Base-by-base conservation (phyloP, 2,329 filamentous ascomycete species). In the Phoma sp. region DNA sequence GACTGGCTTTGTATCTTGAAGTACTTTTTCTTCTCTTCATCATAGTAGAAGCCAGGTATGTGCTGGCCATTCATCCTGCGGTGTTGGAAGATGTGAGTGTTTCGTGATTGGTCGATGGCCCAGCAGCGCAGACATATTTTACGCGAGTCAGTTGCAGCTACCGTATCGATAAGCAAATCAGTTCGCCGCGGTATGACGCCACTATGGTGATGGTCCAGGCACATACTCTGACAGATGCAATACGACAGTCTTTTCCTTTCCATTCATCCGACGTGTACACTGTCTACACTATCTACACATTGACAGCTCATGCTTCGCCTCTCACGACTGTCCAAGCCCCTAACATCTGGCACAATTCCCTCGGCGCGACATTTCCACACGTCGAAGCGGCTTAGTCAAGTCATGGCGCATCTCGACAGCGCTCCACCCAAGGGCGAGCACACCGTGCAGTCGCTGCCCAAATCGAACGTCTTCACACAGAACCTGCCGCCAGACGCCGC, bases 401-500 rank as follows among this genome's bases (percentile, higher is more conserved):
- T 79, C 73, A 76, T 79, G 63, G 74, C 69, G 52, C 78, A 81
- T 36, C 63, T 80, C 43, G 55, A 68, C 9, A 74, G 72, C 29
- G 54, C 77, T 28, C 55, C 63, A 47, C 34, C 52, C 34, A 57
- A 61, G 25, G 39, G 42, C 36, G 55, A 56, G 25, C 59, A 74
- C 61, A 77, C 72, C n/a, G 73, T 82, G 14, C 66, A 71, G 33
- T 81, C 85, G 11, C 75, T 89, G 33, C 84, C 84, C 9, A 89
- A 88, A 67, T 84, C 84, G n/a, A 84, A 84, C 67, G 79, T 79
- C 50, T 89, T 89, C 72, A 89, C 87, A 1, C 77, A 78, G 2
- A 84, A 83, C 45, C 79, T 97, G 4, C 91, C 93, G 3, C 76
- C 92, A 7, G 95, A 99, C 70, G 75, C 87, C 10, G 77, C 84